Percentiles rank a stretch among this genome's conserved stretches.
Conservation (phyloP, 176 grass and related monocot genomes). For the Oryza glaberrima region DNA sequence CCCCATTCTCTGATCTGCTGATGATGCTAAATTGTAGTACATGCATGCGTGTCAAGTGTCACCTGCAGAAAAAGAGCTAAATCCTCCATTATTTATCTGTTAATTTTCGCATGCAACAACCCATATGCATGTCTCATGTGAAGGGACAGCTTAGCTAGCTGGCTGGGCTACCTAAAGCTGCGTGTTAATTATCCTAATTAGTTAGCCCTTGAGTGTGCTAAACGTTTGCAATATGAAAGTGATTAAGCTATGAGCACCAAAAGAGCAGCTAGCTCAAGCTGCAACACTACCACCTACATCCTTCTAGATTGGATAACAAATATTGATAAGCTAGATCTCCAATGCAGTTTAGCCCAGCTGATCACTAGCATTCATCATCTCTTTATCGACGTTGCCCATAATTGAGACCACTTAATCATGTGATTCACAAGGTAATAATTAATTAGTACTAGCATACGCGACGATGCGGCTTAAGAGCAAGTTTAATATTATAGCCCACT, state of each 20-base stretch:
- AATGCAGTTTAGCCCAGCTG: not conserved
- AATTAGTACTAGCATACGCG: not conserved
- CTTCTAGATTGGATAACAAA: not conserved
- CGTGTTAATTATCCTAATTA: too few species aligned
- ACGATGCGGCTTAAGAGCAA: not conserved
- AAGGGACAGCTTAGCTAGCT: constrained; percentile 31
- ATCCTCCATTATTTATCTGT: not conserved
- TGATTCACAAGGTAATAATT: not conserved
- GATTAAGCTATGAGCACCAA: not conserved
- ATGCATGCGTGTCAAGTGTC: not conserved
- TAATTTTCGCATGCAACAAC: not conserved
- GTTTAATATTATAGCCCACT: too few species aligned
- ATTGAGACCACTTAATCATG: not conserved
- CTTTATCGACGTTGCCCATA: not conserved
- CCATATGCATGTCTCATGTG: constrained; percentile 40
- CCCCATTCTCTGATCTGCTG: not conserved
- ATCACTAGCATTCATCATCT: not conserved
- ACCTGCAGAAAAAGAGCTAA: not conserved
- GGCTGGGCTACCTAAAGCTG: constrained; percentile 22
- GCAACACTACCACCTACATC: not conserved
- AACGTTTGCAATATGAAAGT: constrained; percentile 31
- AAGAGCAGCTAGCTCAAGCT: not conserved
- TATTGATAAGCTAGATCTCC: not conserved
- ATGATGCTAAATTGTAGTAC: not conserved
- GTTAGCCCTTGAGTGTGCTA: constrained; percentile 25